phyloP scores from a whole-genome alignment of 257 asterid genomes.

The Anisodus acutangulus region DNA sequence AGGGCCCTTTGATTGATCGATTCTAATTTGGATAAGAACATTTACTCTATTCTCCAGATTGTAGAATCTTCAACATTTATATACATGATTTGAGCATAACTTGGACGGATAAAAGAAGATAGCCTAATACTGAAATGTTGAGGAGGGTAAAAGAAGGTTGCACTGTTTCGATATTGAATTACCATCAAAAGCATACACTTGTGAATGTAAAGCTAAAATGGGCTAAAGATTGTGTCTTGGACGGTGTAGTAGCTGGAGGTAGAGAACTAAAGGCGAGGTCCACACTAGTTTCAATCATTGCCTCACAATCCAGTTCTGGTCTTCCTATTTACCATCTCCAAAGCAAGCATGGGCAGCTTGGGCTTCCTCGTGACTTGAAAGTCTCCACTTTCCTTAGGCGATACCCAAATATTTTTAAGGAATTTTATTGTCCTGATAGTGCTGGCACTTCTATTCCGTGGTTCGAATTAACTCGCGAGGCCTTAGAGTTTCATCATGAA shows the following conservation, averaged over 20 bases:
- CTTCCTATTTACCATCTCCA: constrained; percentile 69
- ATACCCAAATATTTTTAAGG: constrained; percentile 77
- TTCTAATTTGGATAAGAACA: neutral
- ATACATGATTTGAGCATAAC: neutral
- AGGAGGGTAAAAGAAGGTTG: constrained; percentile 25
- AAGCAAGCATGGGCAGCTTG: constrained; percentile 60
- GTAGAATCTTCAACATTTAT: neutral
- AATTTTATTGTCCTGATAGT: constrained; percentile 62
- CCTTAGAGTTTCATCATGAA: constrained; percentile 48
- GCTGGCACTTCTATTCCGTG: constrained; percentile 84
- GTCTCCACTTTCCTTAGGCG: constrained; percentile 74
- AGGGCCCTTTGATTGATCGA: neutral
- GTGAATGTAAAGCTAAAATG: constrained; percentile 88
- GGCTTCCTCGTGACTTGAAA: constrained; percentile 66
- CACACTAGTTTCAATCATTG: constrained; percentile 61
- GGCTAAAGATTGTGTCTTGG: constrained; percentile 74
- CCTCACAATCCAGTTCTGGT: constrained; percentile 51
- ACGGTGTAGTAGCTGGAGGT: constrained; percentile 57
- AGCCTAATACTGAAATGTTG: constrained; percentile 29
- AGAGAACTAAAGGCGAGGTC: constrained; percentile 72
- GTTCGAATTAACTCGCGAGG: constrained; percentile 60
- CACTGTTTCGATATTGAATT: constrained; percentile 28
- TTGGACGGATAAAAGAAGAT: neutral
- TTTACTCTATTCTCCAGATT: neutral
- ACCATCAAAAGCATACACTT: constrained; percentile 63